A percentile compares a stretch with the other conserved stretches of the same genome.
Evolutionary conservation across 2,329 filamentous ascomycete species (phyloP).

Genomic region (Sporothrix variecibatus): DNA sequence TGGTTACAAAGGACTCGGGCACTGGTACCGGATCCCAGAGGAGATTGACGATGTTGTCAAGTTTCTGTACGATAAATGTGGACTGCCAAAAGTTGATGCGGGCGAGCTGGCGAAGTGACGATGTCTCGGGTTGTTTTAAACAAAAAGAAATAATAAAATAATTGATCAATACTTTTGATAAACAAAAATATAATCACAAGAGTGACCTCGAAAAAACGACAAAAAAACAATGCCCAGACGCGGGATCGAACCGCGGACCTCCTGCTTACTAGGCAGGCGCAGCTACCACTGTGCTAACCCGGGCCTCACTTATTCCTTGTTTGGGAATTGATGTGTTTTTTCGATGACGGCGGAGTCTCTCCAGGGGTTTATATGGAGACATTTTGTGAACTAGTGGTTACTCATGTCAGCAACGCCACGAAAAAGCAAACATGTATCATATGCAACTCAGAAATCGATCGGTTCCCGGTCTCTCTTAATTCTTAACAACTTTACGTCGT

Average conservation of each 20-base stretch:
- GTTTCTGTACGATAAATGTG: neutral
- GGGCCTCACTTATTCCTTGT: conserved; percentile 12
- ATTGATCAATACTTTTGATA: no score
- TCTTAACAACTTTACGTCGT: no score
- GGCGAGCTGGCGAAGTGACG: no score
- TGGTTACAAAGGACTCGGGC: neutral
- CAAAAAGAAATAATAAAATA: neutral
- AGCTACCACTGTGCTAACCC: conserved; percentile 30
- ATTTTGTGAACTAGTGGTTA: no score
- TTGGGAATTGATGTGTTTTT: neutral
- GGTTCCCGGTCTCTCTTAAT: no score
- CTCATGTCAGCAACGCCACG: no score
- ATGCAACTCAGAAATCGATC: no score
- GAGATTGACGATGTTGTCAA: neutral
- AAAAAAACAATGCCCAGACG: conserved; percentile 25
- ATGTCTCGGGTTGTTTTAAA: no score
- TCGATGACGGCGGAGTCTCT: neutral
- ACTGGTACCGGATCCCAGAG: neutral
- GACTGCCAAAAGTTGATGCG: no score
- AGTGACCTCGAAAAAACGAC: neutral
- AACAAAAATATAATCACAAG: neutral
- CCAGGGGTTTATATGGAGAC: neutral
- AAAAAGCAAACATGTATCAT: no score
- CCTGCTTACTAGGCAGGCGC: conserved; percentile 30
- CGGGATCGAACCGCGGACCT: conserved; percentile 30